Percentiles rank a stretch among this genome's conserved stretches.
Evolutionary conservation across 305 asterid genomes (phyloP).

Genomic region (Solanum hybrid): DNA sequence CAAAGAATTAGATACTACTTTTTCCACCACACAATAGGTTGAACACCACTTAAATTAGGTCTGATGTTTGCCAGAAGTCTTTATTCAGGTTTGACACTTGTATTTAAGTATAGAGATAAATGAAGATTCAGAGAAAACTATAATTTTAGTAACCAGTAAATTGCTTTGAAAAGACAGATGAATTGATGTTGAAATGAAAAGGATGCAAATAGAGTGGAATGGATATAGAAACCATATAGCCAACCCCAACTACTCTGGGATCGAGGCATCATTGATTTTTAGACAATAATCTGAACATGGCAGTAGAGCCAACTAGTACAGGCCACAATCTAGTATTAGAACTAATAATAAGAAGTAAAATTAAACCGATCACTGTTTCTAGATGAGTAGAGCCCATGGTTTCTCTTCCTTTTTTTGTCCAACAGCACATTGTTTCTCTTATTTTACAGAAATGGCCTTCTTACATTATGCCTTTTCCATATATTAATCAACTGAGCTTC

Average conservation of each 20-base stretch:
- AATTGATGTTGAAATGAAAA: background rate
- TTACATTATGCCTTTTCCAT: background rate
- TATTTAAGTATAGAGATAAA: background rate
- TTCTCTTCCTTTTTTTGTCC: background rate
- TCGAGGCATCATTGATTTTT: background rate
- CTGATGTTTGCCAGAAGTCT: background rate
- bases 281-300: background rate
- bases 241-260: background rate
- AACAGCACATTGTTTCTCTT: background rate
- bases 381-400: background rate
- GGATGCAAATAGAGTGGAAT: background rate
- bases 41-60: background rate
- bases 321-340: background rate
- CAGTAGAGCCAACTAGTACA: background rate
- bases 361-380: background rate
- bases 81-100: background rate
- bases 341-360: background rate
- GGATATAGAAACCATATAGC: background rate
- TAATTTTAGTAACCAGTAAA: background rate
- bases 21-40: background rate
- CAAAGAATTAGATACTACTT: background rate
- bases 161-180: background rate
- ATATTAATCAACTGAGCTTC: background rate
- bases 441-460: background rate
- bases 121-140: background rate